Evolutionary conservation across 2,329 filamentous ascomycete genomes (phyloP), one percentile per base, ranked within the genome.

Genomic region (Bipolaris sorokiniana): DNA sequence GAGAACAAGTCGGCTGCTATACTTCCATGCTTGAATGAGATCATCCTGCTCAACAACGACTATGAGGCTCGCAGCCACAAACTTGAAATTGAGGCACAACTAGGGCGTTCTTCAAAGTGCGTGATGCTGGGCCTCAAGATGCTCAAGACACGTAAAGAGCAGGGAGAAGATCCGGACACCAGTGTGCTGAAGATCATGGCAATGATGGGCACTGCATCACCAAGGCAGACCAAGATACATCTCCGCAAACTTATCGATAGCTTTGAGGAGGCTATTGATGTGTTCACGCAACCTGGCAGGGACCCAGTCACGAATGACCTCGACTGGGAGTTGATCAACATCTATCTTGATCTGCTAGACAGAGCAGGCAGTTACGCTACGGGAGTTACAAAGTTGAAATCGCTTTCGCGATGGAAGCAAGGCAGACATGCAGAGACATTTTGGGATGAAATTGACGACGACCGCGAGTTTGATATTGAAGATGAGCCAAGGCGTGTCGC

Each of bases 391-490:
- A 85, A 89, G 60, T 81, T 96, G 11, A 95, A 90, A 72, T 81
- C 82, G 2, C 77, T 97, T 15, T 86, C 90, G 20, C 84, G 96
- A 54, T 97, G 92, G 92, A 82, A 97, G 52, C 81, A 97, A 37
- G 90, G 91, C 7, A 87, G 95, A 47, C 80, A 83, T 34, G 80
- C 84, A 4, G 93, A 99, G 73, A 76, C 70, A 0, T 91, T 87
- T 68, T 99, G 95, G 95, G 89, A 96, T 56, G 73, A 82, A 62
- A 80, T 84, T 28, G 81, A 85, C 5, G 91, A 97, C 71, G 92
- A 97, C 73, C 84, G 92, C 54, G 95, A 99, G 77, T 99, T 92
- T 86, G 95, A 99, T 73, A 77, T 84, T 5, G 84, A 88, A 42
- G 86, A 92, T 69, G 81, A 83, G 18, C 88, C 84, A 11, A 81